These are phyloP conservation scores for Perkinsus olseni DNA, from an alignment of 169 alveolate genomes.

Conservation along the genomic window DNA sequence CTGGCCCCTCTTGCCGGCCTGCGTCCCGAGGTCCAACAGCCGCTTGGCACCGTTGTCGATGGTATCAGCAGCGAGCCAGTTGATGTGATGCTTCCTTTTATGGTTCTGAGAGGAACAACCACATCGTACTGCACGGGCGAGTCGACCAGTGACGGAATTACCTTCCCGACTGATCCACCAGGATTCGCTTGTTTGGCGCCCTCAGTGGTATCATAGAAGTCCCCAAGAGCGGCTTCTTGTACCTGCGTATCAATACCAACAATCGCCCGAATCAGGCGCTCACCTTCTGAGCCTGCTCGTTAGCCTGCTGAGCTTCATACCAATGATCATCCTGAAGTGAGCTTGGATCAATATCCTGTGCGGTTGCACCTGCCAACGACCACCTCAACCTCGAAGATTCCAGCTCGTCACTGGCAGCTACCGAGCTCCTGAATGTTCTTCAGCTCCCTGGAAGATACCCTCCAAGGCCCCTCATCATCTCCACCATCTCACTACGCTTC, in stretches of 20 bases:
- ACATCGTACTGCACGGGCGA: neutral
- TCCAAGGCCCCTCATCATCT: neutral
- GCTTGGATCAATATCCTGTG: neutral
- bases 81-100: constrained; percentile 1
- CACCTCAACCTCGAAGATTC: neutral
- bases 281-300: neutral
- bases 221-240: neutral
- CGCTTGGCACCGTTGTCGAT: neutral
- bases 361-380: neutral
- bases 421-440: neutral
- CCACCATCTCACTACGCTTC: neutral
- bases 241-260: neutral
- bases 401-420: neutral
- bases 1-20: neutral
- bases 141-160: neutral
- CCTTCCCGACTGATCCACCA: neutral
- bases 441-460: neutral
- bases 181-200: neutral
- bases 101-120: neutral
- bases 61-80: neutral
- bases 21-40: neutral
- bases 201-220: neutral
- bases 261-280: neutral
- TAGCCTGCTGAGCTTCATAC: neutral
- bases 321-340: neutral